Evolutionary conservation across 2,329 filamentous ascomycete genomes (phyloP).

Genomic region (Ophiostoma ulmi): DNA sequence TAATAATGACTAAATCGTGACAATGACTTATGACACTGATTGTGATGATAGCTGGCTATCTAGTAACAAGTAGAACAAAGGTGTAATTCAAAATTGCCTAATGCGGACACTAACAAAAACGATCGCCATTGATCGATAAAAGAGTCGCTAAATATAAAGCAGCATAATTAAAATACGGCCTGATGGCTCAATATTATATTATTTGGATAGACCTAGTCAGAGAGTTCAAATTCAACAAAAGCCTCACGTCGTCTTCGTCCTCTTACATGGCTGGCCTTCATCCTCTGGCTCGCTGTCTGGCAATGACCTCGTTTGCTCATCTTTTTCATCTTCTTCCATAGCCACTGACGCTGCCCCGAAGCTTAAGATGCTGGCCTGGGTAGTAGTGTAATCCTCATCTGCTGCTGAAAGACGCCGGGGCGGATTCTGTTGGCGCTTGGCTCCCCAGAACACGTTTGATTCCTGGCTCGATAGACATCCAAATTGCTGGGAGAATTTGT

Average conservation of each 20-base stretch:
- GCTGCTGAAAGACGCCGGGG: no score
- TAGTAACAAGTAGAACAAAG: not conserved
- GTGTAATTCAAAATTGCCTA: not conserved
- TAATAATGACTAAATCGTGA: not conserved
- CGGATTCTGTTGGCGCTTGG: not conserved
- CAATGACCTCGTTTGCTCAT: no score
- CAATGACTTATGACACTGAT: no score
- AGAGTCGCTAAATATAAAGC: not conserved
- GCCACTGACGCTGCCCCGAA: not conserved
- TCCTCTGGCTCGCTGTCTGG: no score
- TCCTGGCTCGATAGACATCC: not conserved
- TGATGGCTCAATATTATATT: no score
- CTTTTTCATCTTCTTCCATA: not conserved
- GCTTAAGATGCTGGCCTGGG: not conserved
- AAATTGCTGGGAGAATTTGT: not conserved
- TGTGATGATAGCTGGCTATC: no score
- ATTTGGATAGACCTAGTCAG: no score
- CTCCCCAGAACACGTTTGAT: not conserved
- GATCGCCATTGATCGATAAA: not conserved
- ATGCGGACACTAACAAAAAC: constrained; percentile 7
- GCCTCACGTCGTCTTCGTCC: no score
- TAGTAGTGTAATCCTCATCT: not conserved
- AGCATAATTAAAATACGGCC: no score
- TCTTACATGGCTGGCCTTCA: no score
- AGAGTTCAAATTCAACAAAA: no score